Evolutionary conservation across 139 green algal genomes (phyloP).

Genomic region (Auxenochlorella pyrenoidosa): DNA sequence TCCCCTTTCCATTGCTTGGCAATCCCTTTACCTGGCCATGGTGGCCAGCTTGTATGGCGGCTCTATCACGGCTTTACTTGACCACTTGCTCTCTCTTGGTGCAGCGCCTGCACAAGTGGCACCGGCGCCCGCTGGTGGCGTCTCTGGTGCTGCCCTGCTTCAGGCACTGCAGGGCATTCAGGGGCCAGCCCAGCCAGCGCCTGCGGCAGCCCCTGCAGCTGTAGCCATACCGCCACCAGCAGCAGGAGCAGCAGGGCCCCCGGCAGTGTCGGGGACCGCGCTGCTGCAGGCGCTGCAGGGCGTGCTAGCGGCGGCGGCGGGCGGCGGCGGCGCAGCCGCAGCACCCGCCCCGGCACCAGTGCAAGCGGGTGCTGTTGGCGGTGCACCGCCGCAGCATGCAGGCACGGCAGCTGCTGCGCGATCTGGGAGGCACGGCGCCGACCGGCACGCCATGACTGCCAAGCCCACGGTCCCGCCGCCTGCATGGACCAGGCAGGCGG

Average conservation of each 20-base stretch:
- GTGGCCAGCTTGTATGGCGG: too few relatives aligned
- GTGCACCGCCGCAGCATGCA: background rate
- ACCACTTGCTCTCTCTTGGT: background rate
- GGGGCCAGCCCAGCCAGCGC: background rate
- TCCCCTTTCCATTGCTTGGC: background rate
- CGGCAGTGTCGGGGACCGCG: background rate
- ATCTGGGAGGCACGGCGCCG: background rate
- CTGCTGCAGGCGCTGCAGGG: slow-evolving; percentile 23
- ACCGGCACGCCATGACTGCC: background rate
- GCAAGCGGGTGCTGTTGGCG: background rate
- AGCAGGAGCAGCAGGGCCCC: slow-evolving; percentile 2
- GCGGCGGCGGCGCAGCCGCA: background rate
- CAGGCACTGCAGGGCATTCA: slow-evolving; percentile 13
- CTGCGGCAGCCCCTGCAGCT: background rate
- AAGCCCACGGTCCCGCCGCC: background rate
- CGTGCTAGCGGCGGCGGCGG: background rate
- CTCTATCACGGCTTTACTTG: too few relatives aligned
- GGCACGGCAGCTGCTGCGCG: background rate
- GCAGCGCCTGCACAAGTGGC: background rate
- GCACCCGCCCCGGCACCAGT: too few relatives aligned
- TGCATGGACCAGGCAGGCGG: background rate
- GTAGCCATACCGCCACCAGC: background rate
- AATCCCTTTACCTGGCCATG: too few relatives aligned
- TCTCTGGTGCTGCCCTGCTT: background rate
- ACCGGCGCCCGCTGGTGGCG: background rate